Percentiles rank a stretch among this genome's conserved stretches.
phyloP scores from a whole-genome alignment of 2,329 filamentous ascomycete species.

The Madurella fahalii region DNA sequence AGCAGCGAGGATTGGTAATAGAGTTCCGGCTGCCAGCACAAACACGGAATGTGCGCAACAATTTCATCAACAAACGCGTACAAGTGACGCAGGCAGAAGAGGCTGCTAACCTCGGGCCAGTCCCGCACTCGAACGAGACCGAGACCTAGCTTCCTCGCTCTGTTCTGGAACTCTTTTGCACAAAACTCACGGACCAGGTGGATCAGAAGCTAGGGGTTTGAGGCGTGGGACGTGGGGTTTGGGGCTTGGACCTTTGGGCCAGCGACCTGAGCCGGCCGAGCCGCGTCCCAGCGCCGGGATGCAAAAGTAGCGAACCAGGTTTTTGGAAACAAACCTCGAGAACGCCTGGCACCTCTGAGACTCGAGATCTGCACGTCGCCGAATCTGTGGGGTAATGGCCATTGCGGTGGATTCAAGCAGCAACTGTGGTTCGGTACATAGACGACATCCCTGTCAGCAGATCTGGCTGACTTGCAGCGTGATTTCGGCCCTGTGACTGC shows the following conservation, averaged over 20 bases:
- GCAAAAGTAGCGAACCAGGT: not conserved
- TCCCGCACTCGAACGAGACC: not conserved
- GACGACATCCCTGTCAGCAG: not conserved
- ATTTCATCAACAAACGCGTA: not conserved
- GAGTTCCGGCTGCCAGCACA: not conserved
- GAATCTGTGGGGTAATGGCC: not conserved
- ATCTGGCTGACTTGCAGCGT: constrained; percentile 14
- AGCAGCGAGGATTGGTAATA: not conserved
- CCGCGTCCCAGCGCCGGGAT: no score
- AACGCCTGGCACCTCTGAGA: not conserved
- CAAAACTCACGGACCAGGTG: not conserved
- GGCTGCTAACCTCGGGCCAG: not conserved
- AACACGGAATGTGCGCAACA: not conserved
- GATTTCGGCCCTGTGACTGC: constrained; percentile 21
- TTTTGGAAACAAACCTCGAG: not conserved
- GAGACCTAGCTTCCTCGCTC: no score
- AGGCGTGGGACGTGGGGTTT: no score
- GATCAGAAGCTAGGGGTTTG: no score
- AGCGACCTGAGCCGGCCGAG: not conserved
- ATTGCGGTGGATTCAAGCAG: not conserved
- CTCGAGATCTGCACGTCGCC: not conserved
- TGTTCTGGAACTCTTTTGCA: not conserved
- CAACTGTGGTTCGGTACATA: not conserved
- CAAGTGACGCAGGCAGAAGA: not conserved
- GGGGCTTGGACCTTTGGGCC: no score